Base-by-base conservation (phyloP, 208 protist species). In the Wallacemonas sp. region DNA sequence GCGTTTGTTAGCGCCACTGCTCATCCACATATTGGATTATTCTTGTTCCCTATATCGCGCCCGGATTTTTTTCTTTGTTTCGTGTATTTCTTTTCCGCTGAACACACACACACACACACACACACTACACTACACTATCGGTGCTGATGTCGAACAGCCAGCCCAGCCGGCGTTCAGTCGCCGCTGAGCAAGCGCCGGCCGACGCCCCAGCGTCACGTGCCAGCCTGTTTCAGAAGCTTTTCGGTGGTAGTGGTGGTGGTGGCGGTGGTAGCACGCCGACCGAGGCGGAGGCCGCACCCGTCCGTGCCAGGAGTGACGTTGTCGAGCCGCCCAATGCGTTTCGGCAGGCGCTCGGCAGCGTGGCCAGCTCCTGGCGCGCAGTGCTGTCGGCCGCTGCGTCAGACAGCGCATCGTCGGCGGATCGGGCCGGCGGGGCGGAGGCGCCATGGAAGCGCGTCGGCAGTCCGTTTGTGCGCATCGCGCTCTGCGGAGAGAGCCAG, bases 401-500 rank as follows among this genome's bases (percentile, higher is more conserved):
- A 22, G 42, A 48, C 0, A 14, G 14, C 36, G 14, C 4, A 32
- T 33, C 46, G 2, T 36, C 48, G 45, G 48, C 3, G 36, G n/a
- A 46, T 20, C 16, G 48, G 48, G 31, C n/a, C n/a, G n/a, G 23
- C 16, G 38, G 5, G 32, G 36, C 36, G 7, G 36, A 14, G 10
- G 55, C 0, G 36, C 25, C 59, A 25, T 39, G 52, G 54, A 67
- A 29, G 8, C 32, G 42, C 49, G 31, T 33, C 23, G 41, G 41
- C 1, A 20, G 46, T 22, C 32, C 55, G 1, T 32, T 39, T 25
- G 62, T 61, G 25, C 54, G 62, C 22, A 67, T 70, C 12, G 41
- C 22, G 8, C 26, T 76, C 10, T 54, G 64, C 16, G 71, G 71
- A 23, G 64, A 76, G 25, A 25, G 42, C 26, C 25, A 61, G 12